These are phyloP conservation scores for Candida nitratophila DNA, from an alignment of 805 yeast species.

Conservation along the genomic window DNA sequence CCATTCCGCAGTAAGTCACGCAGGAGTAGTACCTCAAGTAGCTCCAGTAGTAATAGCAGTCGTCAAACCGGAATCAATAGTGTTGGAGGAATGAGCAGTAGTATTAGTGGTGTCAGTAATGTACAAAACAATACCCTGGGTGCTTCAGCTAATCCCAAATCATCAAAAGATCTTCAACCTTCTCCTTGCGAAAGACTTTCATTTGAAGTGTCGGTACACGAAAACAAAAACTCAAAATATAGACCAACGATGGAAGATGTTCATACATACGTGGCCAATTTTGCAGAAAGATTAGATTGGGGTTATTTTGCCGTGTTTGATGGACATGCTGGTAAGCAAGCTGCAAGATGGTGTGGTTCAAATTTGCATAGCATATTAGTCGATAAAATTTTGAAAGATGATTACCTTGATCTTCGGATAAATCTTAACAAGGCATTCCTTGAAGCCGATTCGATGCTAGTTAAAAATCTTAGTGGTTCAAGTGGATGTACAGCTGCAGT, in stretches of 20 bases:
- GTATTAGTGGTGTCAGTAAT: no score
- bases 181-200: conserved; percentile 52
- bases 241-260: conserved; percentile 94
- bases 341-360: conserved; percentile 93
- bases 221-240: conserved; percentile 72
- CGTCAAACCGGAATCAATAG: no score
- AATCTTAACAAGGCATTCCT: conserved; percentile 63
- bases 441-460: conserved; percentile 67
- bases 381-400: conserved; percentile 41
- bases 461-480: conserved; percentile 53
- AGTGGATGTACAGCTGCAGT: conserved; percentile 97
- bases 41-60: neutral
- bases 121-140: no score
- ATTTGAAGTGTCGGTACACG: conserved; percentile 87
- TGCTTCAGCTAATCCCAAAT: no score
- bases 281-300: conserved; percentile 86
- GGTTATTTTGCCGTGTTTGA: conserved; percentile 95
- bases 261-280: conserved; percentile 86
- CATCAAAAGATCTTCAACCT: no score
- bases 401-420: conserved; percentile 50
- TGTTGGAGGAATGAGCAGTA: no score
- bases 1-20: no score
- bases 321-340: conserved; percentile 93
- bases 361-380: conserved; percentile 68
- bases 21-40: neutral